Evolutionary conservation across 176 grass and related monocot species (phyloP), one percentile per base, ranked within the genome.

Genomic region (Oryza meridionalis): DNA sequence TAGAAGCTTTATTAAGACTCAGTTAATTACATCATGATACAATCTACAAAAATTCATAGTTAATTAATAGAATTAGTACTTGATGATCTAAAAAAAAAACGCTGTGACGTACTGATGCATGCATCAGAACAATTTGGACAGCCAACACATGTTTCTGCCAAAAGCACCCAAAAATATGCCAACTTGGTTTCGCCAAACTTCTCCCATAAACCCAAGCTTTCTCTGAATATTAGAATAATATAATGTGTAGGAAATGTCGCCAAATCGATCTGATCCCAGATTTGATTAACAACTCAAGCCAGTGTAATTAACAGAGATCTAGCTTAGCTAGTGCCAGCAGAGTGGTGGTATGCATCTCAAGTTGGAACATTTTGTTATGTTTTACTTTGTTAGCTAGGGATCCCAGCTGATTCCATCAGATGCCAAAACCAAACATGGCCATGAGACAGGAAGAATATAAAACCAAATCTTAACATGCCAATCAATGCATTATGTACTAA

Each of bases 391-490:
- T 58, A 9, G 69, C 46, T 55, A 67, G 69, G 80, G 76, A 80
- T 80, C 89, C 70, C 53, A 58, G 53, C 70, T 84, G 89, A 80
- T 87, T 69, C 79, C 79, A 75, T 84, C 69, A 51, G 88, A 78
- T 86, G 79, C 75, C 69, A 5, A 53, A 45, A 74, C 83, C 77
- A 50, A 76, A 65, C 79, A 68, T 26, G 42, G 47, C 75, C 72
- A 37, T 21, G 9, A 73, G 77, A 55, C 82, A 71, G 25, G 55
- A 25, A 2, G 42, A 25, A 70, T 84, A 84, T 84, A 90, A 75
- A 87, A 80, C 51, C 70, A 51, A 11, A 86, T 87, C 75, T 79
- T 79, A 69, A 64, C 76, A 86, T 80, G 80, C 76, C 40, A 25
- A 75, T 42, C n/a, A 37, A n/a, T 64, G 16, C 83, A 47, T 79